phyloP scores from a whole-genome alignment of 1,284 basidiomycete species.

The Apiotrichum porosum region DNA sequence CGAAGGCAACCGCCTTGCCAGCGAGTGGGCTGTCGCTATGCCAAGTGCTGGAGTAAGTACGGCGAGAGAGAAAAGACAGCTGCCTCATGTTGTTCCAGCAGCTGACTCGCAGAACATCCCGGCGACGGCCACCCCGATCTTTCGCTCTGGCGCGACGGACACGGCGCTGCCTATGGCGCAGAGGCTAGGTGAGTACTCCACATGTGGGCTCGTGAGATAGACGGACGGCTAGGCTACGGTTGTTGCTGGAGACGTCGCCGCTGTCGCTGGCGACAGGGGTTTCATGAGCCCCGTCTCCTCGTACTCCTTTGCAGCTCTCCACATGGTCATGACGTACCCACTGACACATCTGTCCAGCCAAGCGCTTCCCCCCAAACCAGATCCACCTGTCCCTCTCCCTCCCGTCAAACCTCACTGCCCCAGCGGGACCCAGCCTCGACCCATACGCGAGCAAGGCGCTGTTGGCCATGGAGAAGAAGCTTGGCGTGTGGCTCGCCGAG shows the following conservation, averaged over 20 bases:
- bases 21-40: slow-evolving; percentile 82
- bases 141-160: slow-evolving; percentile 61
- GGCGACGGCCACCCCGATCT: slow-evolving; percentile 61
- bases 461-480: slow-evolving; percentile 44
- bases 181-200: slow-evolving; percentile 66
- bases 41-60: slow-evolving; percentile 54
- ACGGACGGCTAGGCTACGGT: neutral
- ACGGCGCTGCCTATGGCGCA: slow-evolving; percentile 67
- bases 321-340: no score
- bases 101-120: slow-evolving; percentile 42
- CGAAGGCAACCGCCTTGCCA: slow-evolving; percentile 53
- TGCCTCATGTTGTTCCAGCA: no score
- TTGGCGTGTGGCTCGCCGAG: slow-evolving; percentile 34
- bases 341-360: slow-evolving; percentile 33
- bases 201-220: no score
- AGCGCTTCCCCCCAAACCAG: slow-evolving; percentile 38
- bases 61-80: neutral
- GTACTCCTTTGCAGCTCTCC: no score
- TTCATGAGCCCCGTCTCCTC: no score
- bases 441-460: slow-evolving; percentile 37
- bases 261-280: no score
- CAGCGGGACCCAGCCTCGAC: slow-evolving; percentile 32
- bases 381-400: slow-evolving; percentile 44
- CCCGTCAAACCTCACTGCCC: slow-evolving; percentile 27
- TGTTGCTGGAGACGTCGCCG: no score